phyloP scores from a whole-genome alignment of 2,329 filamentous ascomycete genomes.

The Ascochyta viciae-villosae region DNA sequence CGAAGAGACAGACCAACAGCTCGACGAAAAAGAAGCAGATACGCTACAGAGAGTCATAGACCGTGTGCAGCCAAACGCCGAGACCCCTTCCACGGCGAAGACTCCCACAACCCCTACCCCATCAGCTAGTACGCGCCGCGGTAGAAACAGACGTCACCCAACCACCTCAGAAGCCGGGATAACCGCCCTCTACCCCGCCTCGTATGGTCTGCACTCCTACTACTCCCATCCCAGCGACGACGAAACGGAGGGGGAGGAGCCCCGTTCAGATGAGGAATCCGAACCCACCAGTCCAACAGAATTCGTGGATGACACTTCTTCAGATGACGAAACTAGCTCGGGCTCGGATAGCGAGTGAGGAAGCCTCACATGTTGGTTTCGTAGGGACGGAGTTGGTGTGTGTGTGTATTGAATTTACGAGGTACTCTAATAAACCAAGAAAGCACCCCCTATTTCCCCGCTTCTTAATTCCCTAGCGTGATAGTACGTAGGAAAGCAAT shows the following conservation, averaged over 20 bases:
- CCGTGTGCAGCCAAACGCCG: neutral
- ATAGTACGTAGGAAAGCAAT: too few species aligned
- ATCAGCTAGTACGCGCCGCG: neutral
- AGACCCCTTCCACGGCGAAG: neutral
- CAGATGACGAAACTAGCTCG: conserved; percentile 16
- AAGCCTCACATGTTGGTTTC: too few species aligned
- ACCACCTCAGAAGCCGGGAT: neutral
- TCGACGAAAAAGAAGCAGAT: conserved; percentile 24
- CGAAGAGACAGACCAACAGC: conserved; percentile 22
- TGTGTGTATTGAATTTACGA: too few species aligned
- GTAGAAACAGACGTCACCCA: neutral
- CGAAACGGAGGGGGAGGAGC: neutral
- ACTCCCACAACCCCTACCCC: neutral
- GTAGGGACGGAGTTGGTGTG: too few species aligned
- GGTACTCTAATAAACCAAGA: too few species aligned
- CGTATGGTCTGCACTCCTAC: neutral
- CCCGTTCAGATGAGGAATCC: neutral
- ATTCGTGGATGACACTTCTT: neutral
- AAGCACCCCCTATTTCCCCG: too few species aligned
- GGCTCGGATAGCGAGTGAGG: conserved; percentile 23
- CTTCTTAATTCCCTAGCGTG: too few species aligned
- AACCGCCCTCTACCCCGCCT: neutral
- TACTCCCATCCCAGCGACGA: neutral
- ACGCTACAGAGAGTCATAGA: neutral
- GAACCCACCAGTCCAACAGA: neutral